Evolutionary conservation across 306 rosid genomes (phyloP).

Genomic region (Hippophae tibetana): DNA sequence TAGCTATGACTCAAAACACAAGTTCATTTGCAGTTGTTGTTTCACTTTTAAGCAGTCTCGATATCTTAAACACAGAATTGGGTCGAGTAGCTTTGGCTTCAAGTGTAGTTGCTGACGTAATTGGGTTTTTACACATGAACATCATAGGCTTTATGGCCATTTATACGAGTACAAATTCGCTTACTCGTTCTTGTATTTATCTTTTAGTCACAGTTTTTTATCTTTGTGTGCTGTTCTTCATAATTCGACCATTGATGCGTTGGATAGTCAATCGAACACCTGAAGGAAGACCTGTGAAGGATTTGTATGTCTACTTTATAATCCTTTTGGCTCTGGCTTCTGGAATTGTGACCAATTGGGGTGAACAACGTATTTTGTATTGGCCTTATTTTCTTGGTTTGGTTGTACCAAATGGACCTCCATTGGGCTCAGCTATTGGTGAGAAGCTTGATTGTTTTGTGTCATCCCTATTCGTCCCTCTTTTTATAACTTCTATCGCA

Average conservation of each 20-base stretch:
- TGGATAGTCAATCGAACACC: conserved; percentile 62
- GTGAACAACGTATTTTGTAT: too few species aligned
- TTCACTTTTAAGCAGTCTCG: conserved; percentile 21
- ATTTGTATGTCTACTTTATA: conserved; percentile 22
- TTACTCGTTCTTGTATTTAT: not conserved
- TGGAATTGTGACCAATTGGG: too few species aligned
- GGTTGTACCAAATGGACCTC: too few species aligned
- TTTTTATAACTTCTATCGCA: too few species aligned
- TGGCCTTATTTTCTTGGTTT: too few species aligned
- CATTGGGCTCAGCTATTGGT: too few species aligned
- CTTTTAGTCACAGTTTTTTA: not conserved
- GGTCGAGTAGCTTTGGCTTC: conserved; percentile 55
- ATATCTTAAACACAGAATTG: conserved; percentile 49
- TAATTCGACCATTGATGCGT: conserved; percentile 37
- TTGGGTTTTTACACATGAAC: conserved; percentile 4
- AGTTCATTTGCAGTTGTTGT: conserved; percentile 17
- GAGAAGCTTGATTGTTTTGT: too few species aligned
- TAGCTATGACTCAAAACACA: too few species aligned
- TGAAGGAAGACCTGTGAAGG: conserved; percentile 39
- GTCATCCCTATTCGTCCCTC: too few species aligned
- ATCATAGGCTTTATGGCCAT: not conserved
- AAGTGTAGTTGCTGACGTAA: conserved; percentile 38
- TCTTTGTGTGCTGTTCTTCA: conserved; percentile 2
- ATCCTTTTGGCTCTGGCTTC: too few species aligned
- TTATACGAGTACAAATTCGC: not conserved